Conservation (phyloP, 1,284 basidiomycete species). For the Gymnopus androsaceus region DNA sequence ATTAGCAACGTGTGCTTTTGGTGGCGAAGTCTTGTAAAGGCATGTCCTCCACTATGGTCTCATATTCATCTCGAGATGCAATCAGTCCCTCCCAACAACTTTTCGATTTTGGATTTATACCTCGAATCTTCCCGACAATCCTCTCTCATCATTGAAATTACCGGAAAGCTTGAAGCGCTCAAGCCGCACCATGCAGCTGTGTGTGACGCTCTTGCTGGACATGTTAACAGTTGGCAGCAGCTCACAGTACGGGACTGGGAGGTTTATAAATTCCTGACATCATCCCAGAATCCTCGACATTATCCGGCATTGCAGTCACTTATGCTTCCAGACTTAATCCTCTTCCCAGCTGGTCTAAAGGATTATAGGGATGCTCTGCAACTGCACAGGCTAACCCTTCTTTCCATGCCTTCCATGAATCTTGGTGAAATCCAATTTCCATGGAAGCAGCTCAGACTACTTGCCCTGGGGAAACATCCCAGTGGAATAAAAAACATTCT, state of each 20-base stretch:
- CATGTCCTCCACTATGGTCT: slow-evolving; percentile 2
- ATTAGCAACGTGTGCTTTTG: background rate
- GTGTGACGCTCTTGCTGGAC: too few species aligned
- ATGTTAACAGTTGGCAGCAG: background rate
- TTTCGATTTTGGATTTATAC: background rate
- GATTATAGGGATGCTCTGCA: background rate
- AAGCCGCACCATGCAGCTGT: background rate
- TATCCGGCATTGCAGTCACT: background rate
- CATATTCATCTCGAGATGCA: background rate
- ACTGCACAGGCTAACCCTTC: background rate
- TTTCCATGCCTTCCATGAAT: background rate
- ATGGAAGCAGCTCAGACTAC: background rate
- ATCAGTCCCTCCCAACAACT: background rate
- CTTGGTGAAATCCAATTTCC: background rate
- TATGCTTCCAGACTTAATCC: background rate
- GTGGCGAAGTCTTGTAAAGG: slow-evolving; percentile 1
- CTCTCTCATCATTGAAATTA: background rate
- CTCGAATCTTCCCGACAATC: background rate
- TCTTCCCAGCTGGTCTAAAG: background rate
- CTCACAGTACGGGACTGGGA: background rate
- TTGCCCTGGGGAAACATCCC: background rate
- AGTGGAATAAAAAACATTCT: background rate
- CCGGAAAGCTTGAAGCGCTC: background rate
- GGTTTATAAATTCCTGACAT: background rate
- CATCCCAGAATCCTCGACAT: background rate